Evolutionary conservation across 345 rosid species (phyloP), one percentile per base, ranked within the genome.

Genomic region (Laguncularia racemosa): DNA sequence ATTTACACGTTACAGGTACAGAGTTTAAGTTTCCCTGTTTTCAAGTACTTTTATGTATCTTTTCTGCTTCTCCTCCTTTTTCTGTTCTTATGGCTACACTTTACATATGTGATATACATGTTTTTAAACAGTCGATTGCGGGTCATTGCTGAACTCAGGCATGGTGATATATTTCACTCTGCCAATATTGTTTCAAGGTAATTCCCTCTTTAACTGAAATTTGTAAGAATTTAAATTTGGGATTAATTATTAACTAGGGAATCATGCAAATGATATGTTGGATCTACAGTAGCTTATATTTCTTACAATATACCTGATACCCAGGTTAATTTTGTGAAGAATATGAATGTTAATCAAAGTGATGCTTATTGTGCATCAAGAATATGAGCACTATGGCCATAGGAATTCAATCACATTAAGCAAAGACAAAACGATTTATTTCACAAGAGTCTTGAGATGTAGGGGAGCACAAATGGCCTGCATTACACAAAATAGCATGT

Each of bases 171-270:
- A 62, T 95, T 95, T 71, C 99, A 90, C 81, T 82, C 99, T 48
- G 96, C 97, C 67, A 95, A 95, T 77, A 90, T 95, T 66, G 95
- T 95, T 52, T 90, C 97, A 63, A 95, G 99, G 97, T 88, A 66
- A 68, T 64, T 65, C 40, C 54, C 40, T 49, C 58, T 53, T 44
- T 74, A 58, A 61, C 60, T 55, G 17, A 64, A 53, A 40, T 16
- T 47, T 18, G 48, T 54, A 33, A 9, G 40, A 7, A 33, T 33
- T 10, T 33, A 9, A 33, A 33, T 33, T 33, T 33, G 7, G 9
- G 40, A 9, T 26, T 26, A 33, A 33, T 33, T 33, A 33, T 33
- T 33, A 33, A 33, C 40, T 33, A 1, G 9, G 40, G 40, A 33
- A 9, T 33, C 40, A 33, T 9, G 40, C 40, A 33, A n/a, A 54